phyloP scores from a whole-genome alignment of 2,329 filamentous ascomycete species.

The Pestalotiopsis sp. region DNA sequence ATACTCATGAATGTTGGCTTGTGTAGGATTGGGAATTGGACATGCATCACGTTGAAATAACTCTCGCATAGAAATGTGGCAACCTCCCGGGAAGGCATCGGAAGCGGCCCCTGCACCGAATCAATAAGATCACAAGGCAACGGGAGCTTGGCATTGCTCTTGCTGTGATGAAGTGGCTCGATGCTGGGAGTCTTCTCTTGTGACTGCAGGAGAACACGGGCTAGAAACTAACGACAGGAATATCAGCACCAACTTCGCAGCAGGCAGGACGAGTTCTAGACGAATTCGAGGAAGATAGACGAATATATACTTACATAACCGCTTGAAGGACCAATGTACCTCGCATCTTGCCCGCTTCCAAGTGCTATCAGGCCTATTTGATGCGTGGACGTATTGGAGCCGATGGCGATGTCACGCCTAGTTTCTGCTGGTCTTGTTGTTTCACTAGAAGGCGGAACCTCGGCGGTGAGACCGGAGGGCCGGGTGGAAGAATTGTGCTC shows the following conservation, averaged over 20 bases:
- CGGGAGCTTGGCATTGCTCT: neutral
- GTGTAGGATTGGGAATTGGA: constrained; percentile 53
- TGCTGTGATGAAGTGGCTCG: neutral
- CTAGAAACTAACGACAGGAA: constrained; percentile 38
- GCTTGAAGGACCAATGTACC: constrained; percentile 59
- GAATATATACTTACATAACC: constrained; percentile 37
- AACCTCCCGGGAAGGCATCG: constrained; percentile 13
- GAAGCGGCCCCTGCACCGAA: constrained; percentile 11
- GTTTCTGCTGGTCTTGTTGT: constrained; percentile 18
- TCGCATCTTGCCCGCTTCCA: constrained; percentile 46
- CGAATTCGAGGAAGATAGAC: neutral
- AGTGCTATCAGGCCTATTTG: constrained; percentile 57
- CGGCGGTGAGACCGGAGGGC: neutral
- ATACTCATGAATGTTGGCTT: constrained; percentile 40
- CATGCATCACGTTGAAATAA: constrained; percentile 52
- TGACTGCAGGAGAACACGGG: constrained; percentile 48
- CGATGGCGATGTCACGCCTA: constrained; percentile 14
- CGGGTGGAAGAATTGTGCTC: neutral
- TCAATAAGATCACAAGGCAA: constrained; percentile 1
- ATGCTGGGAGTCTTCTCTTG: constrained; percentile 24
- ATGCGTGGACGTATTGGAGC: constrained; percentile 31
- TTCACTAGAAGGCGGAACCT: neutral
- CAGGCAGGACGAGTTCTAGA: no score
- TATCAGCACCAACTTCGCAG: neutral
- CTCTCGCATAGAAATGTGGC: constrained; percentile 41